Evolutionary conservation across 176 grass and related monocot species (phyloP), one percentile per base, ranked within the genome.

Genomic region (Cymbopogon citratus): DNA sequence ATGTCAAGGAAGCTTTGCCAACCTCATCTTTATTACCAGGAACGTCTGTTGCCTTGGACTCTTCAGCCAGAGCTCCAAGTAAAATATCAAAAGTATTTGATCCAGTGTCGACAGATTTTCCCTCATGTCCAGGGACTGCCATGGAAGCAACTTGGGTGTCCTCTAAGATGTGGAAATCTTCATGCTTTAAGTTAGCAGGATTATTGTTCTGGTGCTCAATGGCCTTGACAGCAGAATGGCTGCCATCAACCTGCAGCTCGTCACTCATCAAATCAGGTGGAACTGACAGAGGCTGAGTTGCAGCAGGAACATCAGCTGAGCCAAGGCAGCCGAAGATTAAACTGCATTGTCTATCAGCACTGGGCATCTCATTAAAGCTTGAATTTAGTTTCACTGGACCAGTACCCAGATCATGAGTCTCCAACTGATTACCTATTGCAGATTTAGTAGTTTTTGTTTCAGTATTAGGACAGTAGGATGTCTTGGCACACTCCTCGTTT

Each of bases 11-110:
- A 87, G 81, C 83, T 74, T 70, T 79, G 63, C 60, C 66, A 51
- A 89, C 25, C 19, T 84, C 86, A 70, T 87, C 67, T 70, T 76
- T 83, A 40, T n/a, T n/a, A n/a, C 64, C 72, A 75, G 76, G 68
- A 80, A 52, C 28, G 63, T 89, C 82, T 63, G 48, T 61, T 80
- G 78, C 49, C 49, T 63, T 74, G 51, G 84, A 79, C 26, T 89
- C 81, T 15, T 85, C 76, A n/a, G 86, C 81, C 85, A 86, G 46
- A 87, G 79, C 79, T 44, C 83, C 70, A 87, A 89, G 87, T 69
- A 89, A 86, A 78, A 87, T 80, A 91, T 87, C 84, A 76, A 88
- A 85, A 38, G 82, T 67, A 69, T 86, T 77, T 3, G 71, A 65
- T 51, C 27, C 74, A 44, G 43, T n/a, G 29, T 52, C 13, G 57